Evolutionary conservation across 306 rosid genomes (phyloP).

Genomic region (Sechiopsis laciniata): DNA sequence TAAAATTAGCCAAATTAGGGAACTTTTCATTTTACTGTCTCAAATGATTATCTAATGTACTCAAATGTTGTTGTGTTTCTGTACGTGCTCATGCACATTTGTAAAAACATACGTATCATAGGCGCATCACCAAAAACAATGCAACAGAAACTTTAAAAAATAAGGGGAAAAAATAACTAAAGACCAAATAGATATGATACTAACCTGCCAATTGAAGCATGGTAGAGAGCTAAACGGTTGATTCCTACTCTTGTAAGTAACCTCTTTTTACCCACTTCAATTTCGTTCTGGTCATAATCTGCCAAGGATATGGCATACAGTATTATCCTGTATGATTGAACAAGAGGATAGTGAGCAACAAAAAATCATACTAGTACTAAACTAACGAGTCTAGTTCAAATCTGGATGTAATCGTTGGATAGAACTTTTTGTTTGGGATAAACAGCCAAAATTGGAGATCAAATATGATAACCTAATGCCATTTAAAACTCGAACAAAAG

Average conservation of each 20-base stretch:
- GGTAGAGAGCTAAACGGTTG: conserved; percentile 64
- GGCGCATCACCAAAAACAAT: background rate
- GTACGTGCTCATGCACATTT: background rate
- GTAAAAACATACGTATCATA: background rate
- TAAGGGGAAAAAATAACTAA: background rate
- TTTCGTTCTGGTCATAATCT: conserved; percentile 65
- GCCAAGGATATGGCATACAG: conserved; percentile 77
- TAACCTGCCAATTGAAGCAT: conserved; percentile 78
- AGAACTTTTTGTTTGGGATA: background rate
- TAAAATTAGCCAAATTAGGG: background rate
- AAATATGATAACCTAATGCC: background rate
- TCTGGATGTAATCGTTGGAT: background rate
- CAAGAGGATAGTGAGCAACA: background rate
- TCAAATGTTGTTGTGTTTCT: background rate
- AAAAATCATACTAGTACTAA: background rate
- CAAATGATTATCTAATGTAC: background rate
- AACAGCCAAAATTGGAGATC: background rate
- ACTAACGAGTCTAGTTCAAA: conserved; percentile 6
- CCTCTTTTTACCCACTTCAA: conserved; percentile 38
- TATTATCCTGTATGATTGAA: conserved; percentile 52
- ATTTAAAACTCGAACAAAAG: background rate
- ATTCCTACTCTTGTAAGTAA: conserved; percentile 73
- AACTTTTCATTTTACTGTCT: background rate
- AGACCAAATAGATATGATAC: background rate
- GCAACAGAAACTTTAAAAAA: background rate